Evolutionary conservation across 768 basidiomycete genomes (phyloP).

Genomic region (Brasilioporus rufonigricans): DNA sequence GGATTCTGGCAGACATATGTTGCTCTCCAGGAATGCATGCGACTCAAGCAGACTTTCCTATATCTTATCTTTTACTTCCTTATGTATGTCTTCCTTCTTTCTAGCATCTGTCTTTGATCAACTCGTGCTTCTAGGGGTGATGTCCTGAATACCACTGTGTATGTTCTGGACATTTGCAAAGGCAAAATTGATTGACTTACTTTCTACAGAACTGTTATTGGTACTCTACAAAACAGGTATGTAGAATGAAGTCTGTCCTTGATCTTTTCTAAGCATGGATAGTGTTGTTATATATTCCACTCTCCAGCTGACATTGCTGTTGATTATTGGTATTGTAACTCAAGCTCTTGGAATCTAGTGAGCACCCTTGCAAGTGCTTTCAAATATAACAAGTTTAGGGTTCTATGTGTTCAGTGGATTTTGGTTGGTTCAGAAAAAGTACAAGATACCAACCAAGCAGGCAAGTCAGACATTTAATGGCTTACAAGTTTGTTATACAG

Average conservation of each 20-base stretch:
- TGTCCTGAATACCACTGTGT: conserved; percentile 75
- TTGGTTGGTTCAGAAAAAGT: conserved; percentile 68
- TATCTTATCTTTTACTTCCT: conserved; percentile 77
- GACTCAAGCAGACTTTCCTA: conserved; percentile 69
- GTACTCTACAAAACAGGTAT: conserved; percentile 69
- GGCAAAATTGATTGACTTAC: conserved; percentile 1
- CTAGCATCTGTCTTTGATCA: neutral
- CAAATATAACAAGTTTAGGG: neutral
- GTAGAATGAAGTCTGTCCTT: neutral
- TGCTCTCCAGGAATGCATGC: conserved; percentile 62
- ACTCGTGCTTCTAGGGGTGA: conserved; percentile 51
- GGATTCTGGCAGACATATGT: conserved; percentile 67
- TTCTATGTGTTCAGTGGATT: conserved; percentile 42
- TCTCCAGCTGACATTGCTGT: conserved; percentile 61
- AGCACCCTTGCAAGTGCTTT: conserved; percentile 14
- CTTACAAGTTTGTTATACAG: neutral
- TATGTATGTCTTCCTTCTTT: conserved; percentile 55
- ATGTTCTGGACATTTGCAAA: conserved; percentile 18
- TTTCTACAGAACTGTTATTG: conserved; percentile 58
- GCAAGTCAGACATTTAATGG: conserved; percentile 17
- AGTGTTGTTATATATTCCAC: conserved; percentile 74
- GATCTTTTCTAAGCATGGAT: conserved; percentile 5
- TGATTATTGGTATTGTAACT: conserved; percentile 63
- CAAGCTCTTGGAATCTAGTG: conserved; percentile 72
- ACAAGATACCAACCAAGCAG: conserved; percentile 60